Conservation (phyloP, 108 stramenopile genomes). For the Heterococcus sp. region DNA sequence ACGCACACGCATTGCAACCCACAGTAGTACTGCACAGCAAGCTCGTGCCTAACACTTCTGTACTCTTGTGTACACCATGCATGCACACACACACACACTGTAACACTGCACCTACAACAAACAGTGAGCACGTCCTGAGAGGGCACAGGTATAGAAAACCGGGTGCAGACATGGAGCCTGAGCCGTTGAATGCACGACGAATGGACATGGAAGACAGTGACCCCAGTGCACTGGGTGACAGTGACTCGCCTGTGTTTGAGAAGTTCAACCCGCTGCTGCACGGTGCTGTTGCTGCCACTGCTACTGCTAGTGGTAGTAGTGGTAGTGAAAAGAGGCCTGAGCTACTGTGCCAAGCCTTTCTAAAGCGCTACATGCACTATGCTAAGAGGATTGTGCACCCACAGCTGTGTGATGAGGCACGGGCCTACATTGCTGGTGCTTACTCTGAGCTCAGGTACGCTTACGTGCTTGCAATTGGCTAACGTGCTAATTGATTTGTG, state of each 20-base stretch:
- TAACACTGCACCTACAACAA: no score
- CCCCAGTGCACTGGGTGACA: conserved; percentile 16
- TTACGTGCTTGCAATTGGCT: conserved; percentile 9
- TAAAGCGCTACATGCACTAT: conserved; percentile 94
- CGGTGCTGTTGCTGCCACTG: conserved; percentile 4
- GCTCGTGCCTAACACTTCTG: no score
- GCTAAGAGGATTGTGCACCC: conserved; percentile 87
- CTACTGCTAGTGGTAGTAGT: no score
- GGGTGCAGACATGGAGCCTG: conserved; percentile 65
- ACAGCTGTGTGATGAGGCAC: conserved; percentile 80
- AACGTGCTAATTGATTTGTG: background rate
- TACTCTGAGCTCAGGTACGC: conserved; percentile 92
- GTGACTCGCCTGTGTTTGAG: conserved; percentile 39
- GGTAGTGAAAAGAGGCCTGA: background rate
- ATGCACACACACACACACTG: no score
- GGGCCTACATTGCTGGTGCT: conserved; percentile 85
- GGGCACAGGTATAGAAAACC: conserved; percentile 86
- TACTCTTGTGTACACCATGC: no score
- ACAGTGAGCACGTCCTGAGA: conserved; percentile 82
- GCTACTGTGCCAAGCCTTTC: conserved; percentile 61
- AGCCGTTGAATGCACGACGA: conserved; percentile 40
- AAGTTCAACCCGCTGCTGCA: conserved; percentile 40
- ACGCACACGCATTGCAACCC: no score
- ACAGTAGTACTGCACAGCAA: no score
- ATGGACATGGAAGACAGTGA: background rate